Base-by-base conservation (phyloP, 225 moss, liverwort and hornwort species). In the Polytrichum commune region DNA sequence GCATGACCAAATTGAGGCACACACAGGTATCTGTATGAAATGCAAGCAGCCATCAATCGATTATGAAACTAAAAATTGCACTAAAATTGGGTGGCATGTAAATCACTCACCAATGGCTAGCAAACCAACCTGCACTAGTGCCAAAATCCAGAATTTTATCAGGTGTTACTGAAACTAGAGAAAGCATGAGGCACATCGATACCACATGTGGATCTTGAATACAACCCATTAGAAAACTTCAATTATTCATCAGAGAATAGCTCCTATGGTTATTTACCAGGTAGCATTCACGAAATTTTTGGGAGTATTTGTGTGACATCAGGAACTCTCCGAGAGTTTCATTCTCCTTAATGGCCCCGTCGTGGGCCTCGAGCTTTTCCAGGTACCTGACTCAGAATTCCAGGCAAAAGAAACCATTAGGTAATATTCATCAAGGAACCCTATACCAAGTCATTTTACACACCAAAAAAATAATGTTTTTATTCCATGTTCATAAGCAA, bases 1-100 rank as follows among this genome's bases (percentile, higher is more conserved):
- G 68, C 95, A 95, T 63, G 92, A 95, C 95, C 95, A 95, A 18
- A 95, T 90, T 5, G 92, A 92, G 22, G 69, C 89, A 69, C 95
- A 95, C 53, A 89, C 84, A 72, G 92, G 95, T 35, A 92, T 80
- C 93, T 93, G 89, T 57, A 71, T 63, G 56, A 60, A 74, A 35
- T 53, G 19, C 29, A 28, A 66, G 13, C 24, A 16, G 4, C 33
- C n/a, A 25, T 32, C 29, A 64, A 64, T 19, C 19, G 20, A 22
- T 19, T n/a, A 25, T 25, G 35, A 29, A 66, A 22, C 66, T 46
- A 5, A 53, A 66, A 53, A 74, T 19, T 19, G 60, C 6, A 0
- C 60, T 60, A 60, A 60, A 60, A 7, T 46, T 60, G 9, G 25
- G 25, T 60, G 7, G 2, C 60, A 60, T 25, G 60, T n/a, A 25